Evolutionary conservation across 2,329 filamentous ascomycete species (phyloP).

Genomic region (Dothistroma septosporum): DNA sequence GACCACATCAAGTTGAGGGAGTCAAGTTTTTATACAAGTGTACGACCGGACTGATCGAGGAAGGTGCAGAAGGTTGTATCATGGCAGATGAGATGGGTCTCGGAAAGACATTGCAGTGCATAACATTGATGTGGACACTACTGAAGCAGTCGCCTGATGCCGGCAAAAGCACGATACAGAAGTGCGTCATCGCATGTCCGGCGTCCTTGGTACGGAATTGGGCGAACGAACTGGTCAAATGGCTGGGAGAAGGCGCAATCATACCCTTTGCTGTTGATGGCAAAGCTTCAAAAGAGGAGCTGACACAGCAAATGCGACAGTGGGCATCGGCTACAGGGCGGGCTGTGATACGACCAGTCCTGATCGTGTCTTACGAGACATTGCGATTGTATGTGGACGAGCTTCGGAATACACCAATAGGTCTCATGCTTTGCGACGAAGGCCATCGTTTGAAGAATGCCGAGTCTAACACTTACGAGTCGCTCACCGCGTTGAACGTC

Average conservation of each 20-base stretch:
- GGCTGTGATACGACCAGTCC: slow-evolving; percentile 80
- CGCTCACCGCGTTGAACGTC: slow-evolving; percentile 85
- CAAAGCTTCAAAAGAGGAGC: slow-evolving; percentile 89
- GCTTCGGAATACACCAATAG: slow-evolving; percentile 83
- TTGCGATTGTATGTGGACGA: slow-evolving; percentile 86
- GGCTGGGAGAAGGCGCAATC: slow-evolving; percentile 88
- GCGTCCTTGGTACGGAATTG: slow-evolving; percentile 96
- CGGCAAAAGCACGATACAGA: slow-evolving; percentile 90
- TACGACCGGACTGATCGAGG: slow-evolving; percentile 91
- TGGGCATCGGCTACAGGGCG: slow-evolving; percentile 94
- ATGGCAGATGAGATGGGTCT: slow-evolving; percentile 99
- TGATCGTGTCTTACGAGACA: slow-evolving; percentile 98
- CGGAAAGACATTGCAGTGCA: slow-evolving; percentile 96
- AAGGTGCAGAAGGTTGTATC: slow-evolving; percentile 92
- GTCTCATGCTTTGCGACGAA: slow-evolving; percentile 90
- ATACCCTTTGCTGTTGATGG: slow-evolving; percentile 94
- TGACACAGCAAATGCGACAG: slow-evolving; percentile 83
- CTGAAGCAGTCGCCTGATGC: slow-evolving; percentile 93
- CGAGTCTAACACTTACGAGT: slow-evolving; percentile 90
- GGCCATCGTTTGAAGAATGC: slow-evolving; percentile 95
- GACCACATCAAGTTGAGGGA: slow-evolving; percentile 95
- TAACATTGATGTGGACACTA: slow-evolving; percentile 92
- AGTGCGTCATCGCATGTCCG: slow-evolving; percentile 93
- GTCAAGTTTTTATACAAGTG: slow-evolving; percentile 96
- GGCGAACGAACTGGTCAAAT: slow-evolving; percentile 95